Base-by-base conservation (phyloP, 768 basidiomycete genomes). In the Lactifluus subvellereus region DNA sequence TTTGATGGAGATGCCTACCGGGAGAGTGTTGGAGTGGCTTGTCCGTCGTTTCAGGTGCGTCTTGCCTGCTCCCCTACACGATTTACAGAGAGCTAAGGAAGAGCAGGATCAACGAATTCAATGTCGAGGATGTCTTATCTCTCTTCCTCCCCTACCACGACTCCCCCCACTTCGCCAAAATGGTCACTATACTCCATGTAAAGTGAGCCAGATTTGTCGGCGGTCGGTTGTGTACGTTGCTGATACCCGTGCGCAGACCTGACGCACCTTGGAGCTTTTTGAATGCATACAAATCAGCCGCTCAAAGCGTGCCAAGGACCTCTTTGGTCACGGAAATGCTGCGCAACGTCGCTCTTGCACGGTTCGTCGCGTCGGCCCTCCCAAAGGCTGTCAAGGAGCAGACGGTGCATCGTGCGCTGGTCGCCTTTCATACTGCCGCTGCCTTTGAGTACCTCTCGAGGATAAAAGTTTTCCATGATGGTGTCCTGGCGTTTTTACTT, bases 141-240 rank as follows among this genome's bases (percentile, higher is more conserved):
- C 77, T 94, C 27, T 98, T 98, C 74, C 76, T 98, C 35, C 97
- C 97, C 0, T 98, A 96, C 71, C 94, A 98, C 70, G 92, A 95
- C 68, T 90, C 95, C 5, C 86, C 91, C 0, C 94, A 98, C 72
- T 98, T 98, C 73, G 82, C 88, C 9, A 96, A 97, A 69, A 91
- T 98, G 81, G 78, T 97, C 30, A 84, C 89, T 2, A 93, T 99
- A 68, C 76, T 98, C 57, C 83, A 87, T 68, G 81, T 93, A 60
- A 79, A 81, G 89, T 91, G 67, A 30, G 84, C 33, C 18, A 10
- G 33, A 30, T 76, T 22, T 33, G 32, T 49, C 16, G 20, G n/a
- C 13, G 8, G 11, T 8, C 47, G 4, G 27, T 59, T 14, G 2
- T 7, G 2, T 3, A 6, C 38, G 14, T n/a, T 11, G 35, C 43